Conservation (phyloP, 768 basidiomycete species). For the Rhizopogon vesiculosus region DNA sequence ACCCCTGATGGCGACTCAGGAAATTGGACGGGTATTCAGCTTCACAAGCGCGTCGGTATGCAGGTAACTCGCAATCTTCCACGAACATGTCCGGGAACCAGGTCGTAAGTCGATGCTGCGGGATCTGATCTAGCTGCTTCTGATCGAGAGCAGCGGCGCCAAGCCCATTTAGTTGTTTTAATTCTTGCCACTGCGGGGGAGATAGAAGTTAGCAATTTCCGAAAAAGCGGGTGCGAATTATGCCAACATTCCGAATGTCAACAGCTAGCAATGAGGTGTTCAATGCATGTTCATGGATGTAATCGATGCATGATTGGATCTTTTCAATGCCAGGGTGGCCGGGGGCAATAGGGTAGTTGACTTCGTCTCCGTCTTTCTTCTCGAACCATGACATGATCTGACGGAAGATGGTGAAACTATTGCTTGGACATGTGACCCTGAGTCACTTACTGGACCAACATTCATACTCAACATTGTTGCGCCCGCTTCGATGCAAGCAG, state of each 20-base stretch:
- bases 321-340: slow-evolving; percentile 41
- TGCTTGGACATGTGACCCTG: background rate
- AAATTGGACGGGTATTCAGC: slow-evolving; percentile 35
- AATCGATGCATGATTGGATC: slow-evolving; percentile 41
- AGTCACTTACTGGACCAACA: slow-evolving; percentile 41
- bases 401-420: background rate
- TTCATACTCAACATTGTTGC: slow-evolving; percentile 45
- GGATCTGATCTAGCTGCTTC: slow-evolving; percentile 32
- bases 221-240: background rate
- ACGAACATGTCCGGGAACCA: slow-evolving; percentile 15
- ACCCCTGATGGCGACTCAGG: slow-evolving; percentile 26
- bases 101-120: slow-evolving; percentile 25
- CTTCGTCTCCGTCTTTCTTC: slow-evolving; percentile 20
- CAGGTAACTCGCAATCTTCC: slow-evolving; percentile 13
- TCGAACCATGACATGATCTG: slow-evolving; percentile 43
- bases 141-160: slow-evolving; percentile 40
- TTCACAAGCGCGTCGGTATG: slow-evolving; percentile 30
- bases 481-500: slow-evolving; percentile 49
- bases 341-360: slow-evolving; percentile 2
- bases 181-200: slow-evolving; percentile 33
- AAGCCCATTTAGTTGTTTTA: slow-evolving; percentile 36
- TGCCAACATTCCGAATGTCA: slow-evolving; percentile 37
- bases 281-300: slow-evolving; percentile 36
- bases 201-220: slow-evolving; percentile 3
- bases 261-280: slow-evolving; percentile 37